Evolutionary conservation across 345 rosid genomes (phyloP).

Genomic region (Cochlearia excelsa): DNA sequence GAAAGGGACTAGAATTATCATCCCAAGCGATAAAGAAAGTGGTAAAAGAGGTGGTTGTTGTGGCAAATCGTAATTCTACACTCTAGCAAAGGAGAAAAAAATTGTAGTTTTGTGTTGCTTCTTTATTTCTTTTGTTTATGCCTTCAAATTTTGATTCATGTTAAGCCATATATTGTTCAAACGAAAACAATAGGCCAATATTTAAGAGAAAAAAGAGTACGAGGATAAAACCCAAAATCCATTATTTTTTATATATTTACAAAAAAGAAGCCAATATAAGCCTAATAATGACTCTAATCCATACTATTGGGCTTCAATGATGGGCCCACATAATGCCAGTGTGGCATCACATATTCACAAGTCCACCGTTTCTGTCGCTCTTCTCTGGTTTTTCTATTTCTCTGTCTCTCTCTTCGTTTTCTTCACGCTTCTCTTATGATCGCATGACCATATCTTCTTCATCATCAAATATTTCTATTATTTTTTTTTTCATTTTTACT

Average conservation of each 20-base stretch:
- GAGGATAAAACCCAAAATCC: neutral
- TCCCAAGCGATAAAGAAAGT: conserved; percentile 51
- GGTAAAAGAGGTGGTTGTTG: conserved; percentile 58
- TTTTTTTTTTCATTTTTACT: too few relatives aligned
- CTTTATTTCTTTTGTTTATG: conserved; percentile 5
- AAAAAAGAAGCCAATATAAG: too few relatives aligned
- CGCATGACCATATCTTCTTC: conserved; percentile 1
- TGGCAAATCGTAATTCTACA: conserved; percentile 27
- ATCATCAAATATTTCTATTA: neutral
- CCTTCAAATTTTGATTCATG: conserved; percentile 6
- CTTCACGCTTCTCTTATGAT: neutral
- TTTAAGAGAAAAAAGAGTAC: conserved; percentile 12
- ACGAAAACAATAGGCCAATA: conserved; percentile 28
- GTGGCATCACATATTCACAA: conserved; percentile 15
- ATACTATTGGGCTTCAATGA: too few relatives aligned
- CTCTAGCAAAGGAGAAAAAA: neutral
- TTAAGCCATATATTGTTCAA: conserved; percentile 27
- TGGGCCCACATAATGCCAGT: conserved; percentile 25
- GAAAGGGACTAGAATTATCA: conserved; percentile 67
- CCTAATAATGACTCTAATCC: too few relatives aligned
- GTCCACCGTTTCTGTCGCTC: conserved; percentile 25
- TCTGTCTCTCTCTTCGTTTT: neutral
- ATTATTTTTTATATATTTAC: neutral
- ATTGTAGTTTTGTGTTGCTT: conserved; percentile 13
- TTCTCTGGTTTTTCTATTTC: conserved; percentile 5